Percentiles rank a stretch among this genome's conserved stretches.
phyloP scores from a whole-genome alignment of 257 asterid species.

The Solanum appendiculatum region DNA sequence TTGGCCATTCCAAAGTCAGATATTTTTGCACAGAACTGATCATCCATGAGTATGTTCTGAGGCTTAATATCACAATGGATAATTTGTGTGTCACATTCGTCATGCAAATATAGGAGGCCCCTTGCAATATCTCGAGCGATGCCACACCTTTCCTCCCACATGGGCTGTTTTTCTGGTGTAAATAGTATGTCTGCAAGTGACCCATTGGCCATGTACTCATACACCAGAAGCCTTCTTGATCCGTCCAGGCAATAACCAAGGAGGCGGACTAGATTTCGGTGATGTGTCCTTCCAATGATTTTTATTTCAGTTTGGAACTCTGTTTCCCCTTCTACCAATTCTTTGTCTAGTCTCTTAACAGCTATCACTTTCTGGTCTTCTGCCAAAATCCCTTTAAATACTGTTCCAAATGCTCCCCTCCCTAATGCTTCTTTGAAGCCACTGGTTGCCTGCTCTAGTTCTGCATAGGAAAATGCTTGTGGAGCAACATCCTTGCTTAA shows the following conservation, averaged over 20 bases:
- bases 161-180: neutral
- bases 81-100: conserved; percentile 50
- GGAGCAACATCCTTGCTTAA: conserved; percentile 14
- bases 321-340: conserved; percentile 20
- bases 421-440: conserved; percentile 41
- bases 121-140: conserved; percentile 34
- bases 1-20: conserved; percentile 55
- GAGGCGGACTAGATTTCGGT: conserved; percentile 37
- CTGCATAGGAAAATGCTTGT: conserved; percentile 16
- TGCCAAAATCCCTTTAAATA: conserved; percentile 27
- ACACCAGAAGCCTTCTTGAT: conserved; percentile 28
- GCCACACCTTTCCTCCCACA: conserved; percentile 26
- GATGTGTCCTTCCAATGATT: conserved; percentile 39
- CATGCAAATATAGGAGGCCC: conserved; percentile 46
- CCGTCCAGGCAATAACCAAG: conserved; percentile 46
- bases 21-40: conserved; percentile 25
- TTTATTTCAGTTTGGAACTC: conserved; percentile 44
- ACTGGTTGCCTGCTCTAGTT: conserved; percentile 22
- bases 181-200: conserved; percentile 32
- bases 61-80: conserved; percentile 65
- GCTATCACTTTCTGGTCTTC: conserved; percentile 19
- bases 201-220: conserved; percentile 47
- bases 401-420: conserved; percentile 35
- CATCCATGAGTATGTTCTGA: conserved; percentile 49
- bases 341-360: conserved; percentile 35